These are phyloP conservation scores for Cordyceps pruinosa DNA, from an alignment of 2,329 filamentous ascomycete species.

Conservation along the genomic window DNA sequence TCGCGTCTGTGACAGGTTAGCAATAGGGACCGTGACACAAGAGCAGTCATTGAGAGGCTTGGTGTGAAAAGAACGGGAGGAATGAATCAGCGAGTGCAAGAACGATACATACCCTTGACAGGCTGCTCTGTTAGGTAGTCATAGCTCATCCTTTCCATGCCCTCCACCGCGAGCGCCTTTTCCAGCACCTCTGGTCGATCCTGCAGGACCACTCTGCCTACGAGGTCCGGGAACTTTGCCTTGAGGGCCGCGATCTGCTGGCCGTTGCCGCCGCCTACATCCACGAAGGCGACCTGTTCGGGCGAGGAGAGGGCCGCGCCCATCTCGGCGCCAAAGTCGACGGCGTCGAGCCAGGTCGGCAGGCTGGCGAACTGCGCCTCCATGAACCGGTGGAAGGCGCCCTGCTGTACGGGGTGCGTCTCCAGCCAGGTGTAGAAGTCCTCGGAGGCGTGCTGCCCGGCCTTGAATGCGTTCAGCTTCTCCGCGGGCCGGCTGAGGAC, in stretches of 20 bases:
- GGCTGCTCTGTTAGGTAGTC: constrained; percentile 20
- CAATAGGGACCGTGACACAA: too few species aligned
- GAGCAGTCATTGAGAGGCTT: too few species aligned
- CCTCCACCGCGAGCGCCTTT: constrained; percentile 15
- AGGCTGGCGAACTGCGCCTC: constrained; percentile 19
- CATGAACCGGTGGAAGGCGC: constrained; percentile 22
- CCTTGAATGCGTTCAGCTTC: constrained; percentile 17
- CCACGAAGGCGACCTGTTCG: constrained; percentile 15
- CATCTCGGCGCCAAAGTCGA: constrained; percentile 18
- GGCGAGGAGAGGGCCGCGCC: not conserved
- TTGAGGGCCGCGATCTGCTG: constrained; percentile 17
- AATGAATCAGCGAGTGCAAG: too few species aligned
- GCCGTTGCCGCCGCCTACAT: constrained; percentile 17
- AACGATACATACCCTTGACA: constrained; percentile 22
- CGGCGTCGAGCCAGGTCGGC: constrained; percentile 19
- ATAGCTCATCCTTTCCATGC: constrained; percentile 21
- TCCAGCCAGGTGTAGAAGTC: constrained; percentile 18
- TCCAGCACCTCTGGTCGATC: constrained; percentile 18
- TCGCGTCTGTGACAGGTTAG: constrained; percentile 13
- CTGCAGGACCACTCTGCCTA: constrained; percentile 18
- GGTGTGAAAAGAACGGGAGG: too few species aligned
- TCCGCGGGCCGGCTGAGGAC: constrained; percentile 7
- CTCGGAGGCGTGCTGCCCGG: constrained; percentile 12
- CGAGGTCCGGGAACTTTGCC: constrained; percentile 10
- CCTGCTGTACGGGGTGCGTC: constrained; percentile 15